Base-by-base conservation (phyloP, 371 early-diverging fungal species). In the Mortierella sp. region DNA sequence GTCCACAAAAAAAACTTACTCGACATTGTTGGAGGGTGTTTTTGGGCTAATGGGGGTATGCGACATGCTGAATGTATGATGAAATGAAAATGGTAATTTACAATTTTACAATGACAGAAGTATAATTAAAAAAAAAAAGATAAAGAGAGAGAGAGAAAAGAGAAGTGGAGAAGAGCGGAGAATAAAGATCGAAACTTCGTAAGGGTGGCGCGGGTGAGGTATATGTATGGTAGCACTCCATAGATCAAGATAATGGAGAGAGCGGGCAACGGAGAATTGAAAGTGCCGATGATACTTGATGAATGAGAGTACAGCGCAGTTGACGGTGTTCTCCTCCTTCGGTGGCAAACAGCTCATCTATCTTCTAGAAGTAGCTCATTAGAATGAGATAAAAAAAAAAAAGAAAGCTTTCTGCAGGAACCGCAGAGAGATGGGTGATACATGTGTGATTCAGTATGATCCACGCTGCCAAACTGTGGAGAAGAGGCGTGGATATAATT, bases 11-110 rank as follows among this genome's bases (percentile, higher is more conserved):
- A 13, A 43, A 6, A 28, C 59, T 67, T 67, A 67, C 67, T 60
- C 60, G 19, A 26, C 37, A 40, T 26, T 26, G 40, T 31, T 19
- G 3, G 31, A 9, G 13, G 49, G 29, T 12, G 58, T 70, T n/a
- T 51, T 68, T 37, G 67, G 67, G 22, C 67, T 67, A 23, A 60
- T 67, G 10, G 68, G 61, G 5, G 68, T 68, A 32, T 68, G 55
- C 31, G 68, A 59, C 68, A 68, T 61, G 35, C 31, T 19, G 64
- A 31, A 22, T 40, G 35, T 4, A 28, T 28, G 40, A 35, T 6
- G 9, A 3, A 49, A 31, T 40, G 40, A 40, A 40, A n/a, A 10
- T 43, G 8, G 43, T 43, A 17, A 43, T 43, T 17, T 22, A 28
- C 28, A 22, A 31, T 42, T 3, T 31, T 23, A 43, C 49, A 28